Conservation (phyloP, 805 yeast genomes). For the Zygosaccharomyces gambellarensis region DNA sequence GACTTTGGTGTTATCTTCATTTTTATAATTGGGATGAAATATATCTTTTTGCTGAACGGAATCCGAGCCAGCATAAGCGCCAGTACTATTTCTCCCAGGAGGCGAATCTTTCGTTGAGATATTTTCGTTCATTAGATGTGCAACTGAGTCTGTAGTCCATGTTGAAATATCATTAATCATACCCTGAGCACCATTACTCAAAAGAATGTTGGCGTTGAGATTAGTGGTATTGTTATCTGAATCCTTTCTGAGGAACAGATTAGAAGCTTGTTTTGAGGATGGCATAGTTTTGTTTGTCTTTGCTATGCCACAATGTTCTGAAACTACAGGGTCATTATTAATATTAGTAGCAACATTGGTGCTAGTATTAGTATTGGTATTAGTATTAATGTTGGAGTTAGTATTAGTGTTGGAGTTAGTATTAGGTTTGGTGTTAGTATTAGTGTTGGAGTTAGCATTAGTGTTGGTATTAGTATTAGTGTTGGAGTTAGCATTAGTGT, state of each 20-base stretch:
- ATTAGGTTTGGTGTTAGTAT: no score
- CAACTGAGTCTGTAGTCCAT: slow-evolving; percentile 44
- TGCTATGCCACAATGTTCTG: neutral
- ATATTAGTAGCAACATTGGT: neutral
- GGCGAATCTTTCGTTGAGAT: slow-evolving; percentile 6
- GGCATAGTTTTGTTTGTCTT: neutral
- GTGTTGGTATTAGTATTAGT: neutral
- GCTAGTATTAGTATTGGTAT: neutral
- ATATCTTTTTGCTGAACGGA: neutral
- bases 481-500: no score
- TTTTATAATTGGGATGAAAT: neutral
- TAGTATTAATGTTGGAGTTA: no score
- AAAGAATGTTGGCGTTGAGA: slow-evolving; percentile 21
- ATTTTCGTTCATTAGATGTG: slow-evolving; percentile 16
- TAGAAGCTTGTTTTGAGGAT: slow-evolving; percentile 6
- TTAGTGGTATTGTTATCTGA: neutral
- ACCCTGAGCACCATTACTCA: slow-evolving; percentile 44
- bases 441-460: no score
- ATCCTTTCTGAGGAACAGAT: slow-evolving; percentile 5
- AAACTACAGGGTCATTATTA: neutral
- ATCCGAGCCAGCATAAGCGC: neutral
- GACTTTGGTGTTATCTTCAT: no score
- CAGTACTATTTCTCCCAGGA: neutral
- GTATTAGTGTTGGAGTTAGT: no score
- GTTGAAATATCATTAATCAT: slow-evolving; percentile 59